Percentiles rank a stretch among this genome's conserved stretches.
phyloP scores from a whole-genome alignment of 2,329 filamentous ascomycete species.

The Calonectria montana region DNA sequence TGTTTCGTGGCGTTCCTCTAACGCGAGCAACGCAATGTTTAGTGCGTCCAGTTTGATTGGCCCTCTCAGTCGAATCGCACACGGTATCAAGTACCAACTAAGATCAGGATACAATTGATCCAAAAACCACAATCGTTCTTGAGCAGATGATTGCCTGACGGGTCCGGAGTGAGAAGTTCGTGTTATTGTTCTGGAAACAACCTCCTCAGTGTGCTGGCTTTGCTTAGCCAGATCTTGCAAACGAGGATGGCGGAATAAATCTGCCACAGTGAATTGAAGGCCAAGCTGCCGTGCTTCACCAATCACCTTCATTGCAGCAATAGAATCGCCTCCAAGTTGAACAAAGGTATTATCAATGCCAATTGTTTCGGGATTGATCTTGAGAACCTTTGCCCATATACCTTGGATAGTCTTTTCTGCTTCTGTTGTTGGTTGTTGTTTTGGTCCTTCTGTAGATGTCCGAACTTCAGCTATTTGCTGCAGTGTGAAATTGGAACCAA shows the following conservation, averaged over 20 bases:
- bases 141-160: neutral
- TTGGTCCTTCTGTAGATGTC: neutral
- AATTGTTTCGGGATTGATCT: constrained; percentile 47
- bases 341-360: constrained; percentile 60
- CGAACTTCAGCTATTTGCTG: constrained; percentile 52
- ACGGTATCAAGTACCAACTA: neutral
- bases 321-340: constrained; percentile 62
- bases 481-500: constrained; percentile 19
- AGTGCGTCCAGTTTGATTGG: neutral
- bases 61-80: neutral
- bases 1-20: neutral
- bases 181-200: neutral
- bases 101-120: neutral
- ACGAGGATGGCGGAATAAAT: constrained; percentile 25
- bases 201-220: neutral
- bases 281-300: constrained; percentile 15
- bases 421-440: constrained; percentile 16
- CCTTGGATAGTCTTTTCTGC: constrained; percentile 40
- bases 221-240: neutral
- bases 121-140: neutral
- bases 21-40: neutral
- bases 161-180: neutral
- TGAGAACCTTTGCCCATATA: constrained; percentile 53
- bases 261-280: constrained; percentile 19
- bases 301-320: constrained; percentile 60